phyloP scores from a whole-genome alignment of 352 stramenopile species.

The Phytopythium kandeliae region DNA sequence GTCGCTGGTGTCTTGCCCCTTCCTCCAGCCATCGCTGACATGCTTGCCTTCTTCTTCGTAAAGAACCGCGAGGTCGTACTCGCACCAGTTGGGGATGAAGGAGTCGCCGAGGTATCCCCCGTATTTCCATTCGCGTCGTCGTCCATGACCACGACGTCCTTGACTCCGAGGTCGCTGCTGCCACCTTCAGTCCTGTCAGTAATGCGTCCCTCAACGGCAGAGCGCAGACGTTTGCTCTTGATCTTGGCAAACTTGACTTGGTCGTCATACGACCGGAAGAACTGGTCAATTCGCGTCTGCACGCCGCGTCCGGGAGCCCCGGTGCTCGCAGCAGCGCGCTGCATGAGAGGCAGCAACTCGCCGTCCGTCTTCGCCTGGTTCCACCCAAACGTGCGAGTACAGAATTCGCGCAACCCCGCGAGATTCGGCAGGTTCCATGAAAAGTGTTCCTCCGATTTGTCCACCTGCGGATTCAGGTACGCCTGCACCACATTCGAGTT shows the following conservation, averaged over 20 bases:
- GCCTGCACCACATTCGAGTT: constrained; percentile 89
- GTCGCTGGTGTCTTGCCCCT: neutral
- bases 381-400: constrained; percentile 90
- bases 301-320: constrained; percentile 20
- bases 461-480: constrained; percentile 91
- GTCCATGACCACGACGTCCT: constrained; percentile 7
- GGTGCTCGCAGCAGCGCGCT: constrained; percentile 31
- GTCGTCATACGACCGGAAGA: constrained; percentile 96
- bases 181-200: constrained; percentile 1
- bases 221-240: constrained; percentile 82
- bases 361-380: constrained; percentile 86
- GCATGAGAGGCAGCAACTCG: constrained; percentile 87
- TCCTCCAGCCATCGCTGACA: neutral
- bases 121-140: neutral
- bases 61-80: constrained; percentile 5
- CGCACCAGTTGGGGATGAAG: neutral
- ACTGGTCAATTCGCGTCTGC: constrained; percentile 93
- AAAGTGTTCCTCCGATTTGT: constrained; percentile 83
- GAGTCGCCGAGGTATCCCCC: neutral
- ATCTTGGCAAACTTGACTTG: constrained; percentile 94
- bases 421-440: constrained; percentile 92
- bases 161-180: constrained; percentile 18
- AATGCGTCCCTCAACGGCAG: constrained; percentile 53
- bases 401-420: constrained; percentile 82
- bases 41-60: constrained; percentile 6